phyloP scores from a whole-genome alignment of 106 monocot genomes.

The Apostasia ramifera region DNA sequence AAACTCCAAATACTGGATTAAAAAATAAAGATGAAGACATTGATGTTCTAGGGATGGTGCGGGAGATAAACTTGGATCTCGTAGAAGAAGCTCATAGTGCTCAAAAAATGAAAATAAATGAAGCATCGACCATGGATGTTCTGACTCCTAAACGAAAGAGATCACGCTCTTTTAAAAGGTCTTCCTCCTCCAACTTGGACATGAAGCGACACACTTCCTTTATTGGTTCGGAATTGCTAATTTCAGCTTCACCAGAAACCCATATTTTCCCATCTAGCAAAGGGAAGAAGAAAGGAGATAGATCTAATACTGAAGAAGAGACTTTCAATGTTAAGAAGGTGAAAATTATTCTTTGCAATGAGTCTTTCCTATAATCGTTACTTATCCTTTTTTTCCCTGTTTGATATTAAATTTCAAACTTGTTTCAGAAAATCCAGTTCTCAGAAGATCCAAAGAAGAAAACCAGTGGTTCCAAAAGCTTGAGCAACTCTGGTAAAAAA shows the following conservation, averaged over 20 bases:
- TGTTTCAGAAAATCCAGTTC: constrained; percentile 27
- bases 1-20: constrained; percentile 12
- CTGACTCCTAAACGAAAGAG: constrained; percentile 68
- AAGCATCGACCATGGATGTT: constrained; percentile 1
- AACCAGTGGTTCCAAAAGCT: constrained; percentile 14
- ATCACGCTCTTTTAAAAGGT: constrained; percentile 30
- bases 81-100: constrained; percentile 15
- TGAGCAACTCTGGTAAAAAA: constrained; percentile 31
- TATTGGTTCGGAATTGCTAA: constrained; percentile 25
- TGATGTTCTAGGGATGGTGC: constrained; percentile 80
- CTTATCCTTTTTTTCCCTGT: background rate
- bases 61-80: constrained; percentile 79
- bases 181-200: constrained; percentile 19
- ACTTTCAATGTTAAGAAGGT: constrained; percentile 31
- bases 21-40: constrained; percentile 44
- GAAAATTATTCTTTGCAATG: constrained; percentile 3
- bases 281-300: constrained; percentile 28
- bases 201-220: constrained; percentile 1
- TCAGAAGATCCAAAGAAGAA: constrained; percentile 10
- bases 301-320: constrained; percentile 6
- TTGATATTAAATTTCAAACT: background rate
- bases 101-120: constrained; percentile 19
- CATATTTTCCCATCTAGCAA: constrained; percentile 18
- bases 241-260: constrained; percentile 20
- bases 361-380: background rate